These are phyloP conservation scores for Nyssa sinensis DNA, from an alignment of 148 eudicot genomes.

Conservation along the genomic window DNA sequence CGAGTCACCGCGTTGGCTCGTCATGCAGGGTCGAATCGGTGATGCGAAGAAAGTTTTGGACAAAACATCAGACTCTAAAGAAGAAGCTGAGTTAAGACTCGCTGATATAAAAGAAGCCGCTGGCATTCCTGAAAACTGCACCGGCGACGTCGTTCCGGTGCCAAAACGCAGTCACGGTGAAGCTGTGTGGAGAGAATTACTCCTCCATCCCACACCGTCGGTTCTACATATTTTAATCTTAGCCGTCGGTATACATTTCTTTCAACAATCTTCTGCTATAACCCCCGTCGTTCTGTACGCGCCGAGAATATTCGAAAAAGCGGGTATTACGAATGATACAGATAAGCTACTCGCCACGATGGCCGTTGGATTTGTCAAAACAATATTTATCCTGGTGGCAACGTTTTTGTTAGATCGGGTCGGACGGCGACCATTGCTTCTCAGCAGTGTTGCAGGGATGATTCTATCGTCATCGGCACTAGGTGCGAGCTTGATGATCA, in stretches of 20 bases:
- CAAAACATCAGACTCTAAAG: constrained; percentile 51
- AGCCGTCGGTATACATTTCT: constrained; percentile 66
- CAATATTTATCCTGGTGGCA: constrained; percentile 56
- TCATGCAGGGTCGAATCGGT: constrained; percentile 73
- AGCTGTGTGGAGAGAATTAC: constrained; percentile 63
- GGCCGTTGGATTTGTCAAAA: constrained; percentile 66
- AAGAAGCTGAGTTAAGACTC: constrained; percentile 54
- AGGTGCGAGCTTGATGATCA: constrained; percentile 38
- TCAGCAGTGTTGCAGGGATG: constrained; percentile 64
- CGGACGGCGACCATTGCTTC: constrained; percentile 58
- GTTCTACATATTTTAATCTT: constrained; percentile 59
- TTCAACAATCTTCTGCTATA: constrained; percentile 69
- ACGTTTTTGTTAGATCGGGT: constrained; percentile 55
- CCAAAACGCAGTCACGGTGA: constrained; percentile 34
- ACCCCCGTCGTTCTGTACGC: constrained; percentile 77
- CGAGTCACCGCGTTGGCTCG: constrained; percentile 84
- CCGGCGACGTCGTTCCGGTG: constrained; percentile 53
- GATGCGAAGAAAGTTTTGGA: constrained; percentile 58
- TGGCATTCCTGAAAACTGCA: constrained; percentile 60
- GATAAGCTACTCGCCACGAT: too few species aligned
- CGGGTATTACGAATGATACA: constrained; percentile 48
- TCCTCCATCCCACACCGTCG: constrained; percentile 44
- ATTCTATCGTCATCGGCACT: constrained; percentile 37
- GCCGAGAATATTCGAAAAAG: constrained; percentile 57
- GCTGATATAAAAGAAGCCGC: constrained; percentile 64